Evolutionary conservation across 2,329 filamentous ascomycete species (phyloP).

Genomic region (Alternaria panax): DNA sequence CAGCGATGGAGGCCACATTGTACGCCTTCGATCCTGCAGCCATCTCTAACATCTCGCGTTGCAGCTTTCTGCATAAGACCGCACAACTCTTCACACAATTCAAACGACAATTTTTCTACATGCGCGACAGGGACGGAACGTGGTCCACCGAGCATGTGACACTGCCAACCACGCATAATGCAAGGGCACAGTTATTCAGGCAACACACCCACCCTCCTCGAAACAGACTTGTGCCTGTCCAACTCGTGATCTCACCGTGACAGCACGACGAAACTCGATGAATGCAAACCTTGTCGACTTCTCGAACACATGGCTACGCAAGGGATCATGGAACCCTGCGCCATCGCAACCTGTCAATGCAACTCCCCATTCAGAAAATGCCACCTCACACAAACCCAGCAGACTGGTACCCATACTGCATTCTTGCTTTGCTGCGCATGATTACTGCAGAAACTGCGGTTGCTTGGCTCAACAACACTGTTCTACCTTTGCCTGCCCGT

Average conservation of each 20-base stretch:
- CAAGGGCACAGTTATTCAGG: background rate
- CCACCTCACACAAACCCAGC: slow-evolving; percentile 8
- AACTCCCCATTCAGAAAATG: slow-evolving; percentile 18
- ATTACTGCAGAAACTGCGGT: slow-evolving; percentile 8
- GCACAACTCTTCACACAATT: background rate
- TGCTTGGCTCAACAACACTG: slow-evolving; percentile 5
- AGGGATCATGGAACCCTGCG: slow-evolving; percentile 21
- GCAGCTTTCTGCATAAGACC: background rate
- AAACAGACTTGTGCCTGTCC: background rate
- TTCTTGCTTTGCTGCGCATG: slow-evolving; percentile 6
- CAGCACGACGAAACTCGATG: background rate
- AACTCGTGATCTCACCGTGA: background rate
- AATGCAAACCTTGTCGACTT: background rate
- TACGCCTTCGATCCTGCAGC: slow-evolving; percentile 5
- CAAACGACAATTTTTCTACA: background rate
- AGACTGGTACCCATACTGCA: slow-evolving; percentile 5
- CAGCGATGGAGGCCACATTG: slow-evolving; percentile 8
- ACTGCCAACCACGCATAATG: background rate
- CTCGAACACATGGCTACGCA: slow-evolving; percentile 17
- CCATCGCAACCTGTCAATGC: slow-evolving; percentile 17
- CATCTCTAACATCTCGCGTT: slow-evolving; percentile 1
- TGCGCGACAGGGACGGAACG: background rate
- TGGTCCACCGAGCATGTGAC: background rate
- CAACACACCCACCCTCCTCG: background rate
- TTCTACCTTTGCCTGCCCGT: slow-evolving; percentile 2